phyloP scores from a whole-genome alignment of 2,329 filamentous ascomycete species.

The Calonectria honghensis region DNA sequence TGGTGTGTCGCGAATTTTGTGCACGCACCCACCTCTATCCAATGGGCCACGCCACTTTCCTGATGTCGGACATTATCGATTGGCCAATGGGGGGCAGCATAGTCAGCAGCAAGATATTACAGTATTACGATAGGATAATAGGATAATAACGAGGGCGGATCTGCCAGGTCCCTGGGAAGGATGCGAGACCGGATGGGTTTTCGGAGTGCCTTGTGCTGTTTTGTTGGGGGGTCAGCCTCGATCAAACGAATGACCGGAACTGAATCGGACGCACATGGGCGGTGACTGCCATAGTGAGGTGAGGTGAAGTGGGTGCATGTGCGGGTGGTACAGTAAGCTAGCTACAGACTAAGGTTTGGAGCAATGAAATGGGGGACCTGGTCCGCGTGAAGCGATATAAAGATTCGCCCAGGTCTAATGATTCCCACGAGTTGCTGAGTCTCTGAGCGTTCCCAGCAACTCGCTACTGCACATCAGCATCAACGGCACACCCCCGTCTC shows the following conservation, averaged over 20 bases:
- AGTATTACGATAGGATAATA: constrained; percentile 42
- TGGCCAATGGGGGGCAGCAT: constrained; percentile 46
- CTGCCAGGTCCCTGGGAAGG: constrained; percentile 27
- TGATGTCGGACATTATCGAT: constrained; percentile 20
- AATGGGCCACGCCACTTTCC: neutral
- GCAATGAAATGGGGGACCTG: constrained; percentile 4
- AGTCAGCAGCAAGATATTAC: constrained; percentile 38
- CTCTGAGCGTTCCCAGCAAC: constrained; percentile 19
- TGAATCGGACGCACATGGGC: constrained; percentile 37
- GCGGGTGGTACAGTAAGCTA: constrained; percentile 5
- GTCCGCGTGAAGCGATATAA: constrained; percentile 42
- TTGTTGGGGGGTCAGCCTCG: constrained; percentile 27
- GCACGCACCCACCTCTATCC: neutral
- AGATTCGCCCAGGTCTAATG: constrained; percentile 29
- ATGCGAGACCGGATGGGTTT: constrained; percentile 16
- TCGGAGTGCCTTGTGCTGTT: constrained; percentile 16
- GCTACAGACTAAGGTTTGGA: constrained; percentile 12
- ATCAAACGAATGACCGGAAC: constrained; percentile 26
- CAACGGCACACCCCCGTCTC: neutral
- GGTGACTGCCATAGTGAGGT: constrained; percentile 32
- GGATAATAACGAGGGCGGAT: constrained; percentile 10
- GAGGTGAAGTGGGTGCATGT: neutral
- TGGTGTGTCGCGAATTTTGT: constrained; percentile 34
- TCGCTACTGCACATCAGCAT: constrained; percentile 3
- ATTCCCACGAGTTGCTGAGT: constrained; percentile 19